Conservation (phyloP, 2,329 filamentous ascomycete genomes). For the Aspergillus quadrilineatus region DNA sequence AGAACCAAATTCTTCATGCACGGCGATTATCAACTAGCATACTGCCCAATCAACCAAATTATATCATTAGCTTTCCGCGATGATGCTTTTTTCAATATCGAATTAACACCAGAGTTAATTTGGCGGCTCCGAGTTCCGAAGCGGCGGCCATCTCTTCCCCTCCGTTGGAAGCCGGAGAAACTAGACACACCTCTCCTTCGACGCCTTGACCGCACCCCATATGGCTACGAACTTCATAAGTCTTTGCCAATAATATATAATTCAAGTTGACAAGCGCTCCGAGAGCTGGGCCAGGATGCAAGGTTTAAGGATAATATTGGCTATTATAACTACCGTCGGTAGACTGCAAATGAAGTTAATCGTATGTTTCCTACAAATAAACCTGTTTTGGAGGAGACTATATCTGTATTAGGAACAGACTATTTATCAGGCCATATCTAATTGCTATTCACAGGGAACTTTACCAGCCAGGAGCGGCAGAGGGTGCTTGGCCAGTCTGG, state of each 20-base stretch:
- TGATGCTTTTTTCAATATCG: slow-evolving; percentile 25
- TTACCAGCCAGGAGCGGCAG: slow-evolving; percentile 29
- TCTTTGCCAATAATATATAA: slow-evolving; percentile 29
- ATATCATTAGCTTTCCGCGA: slow-evolving; percentile 26
- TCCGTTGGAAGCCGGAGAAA: slow-evolving; percentile 24
- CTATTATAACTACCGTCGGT: slow-evolving; percentile 30
- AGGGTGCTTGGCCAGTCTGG: slow-evolving; percentile 28
- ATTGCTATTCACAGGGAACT: slow-evolving; percentile 22
- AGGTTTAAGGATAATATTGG: slow-evolving; percentile 28
- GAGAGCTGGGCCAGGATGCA: slow-evolving; percentile 26
- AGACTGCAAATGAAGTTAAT: slow-evolving; percentile 31
- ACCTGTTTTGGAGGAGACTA: background rate
- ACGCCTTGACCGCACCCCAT: slow-evolving; percentile 23
- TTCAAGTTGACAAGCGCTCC: slow-evolving; percentile 22
- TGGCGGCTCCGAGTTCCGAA: slow-evolving; percentile 26
- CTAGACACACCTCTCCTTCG: slow-evolving; percentile 27
- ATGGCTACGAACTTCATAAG: slow-evolving; percentile 24
- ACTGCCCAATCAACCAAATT: slow-evolving; percentile 28
- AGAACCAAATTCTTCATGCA: slow-evolving; percentile 33
- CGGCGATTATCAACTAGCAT: slow-evolving; percentile 28
- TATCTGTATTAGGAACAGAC: background rate
- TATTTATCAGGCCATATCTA: slow-evolving; percentile 9
- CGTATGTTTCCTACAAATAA: slow-evolving; percentile 18
- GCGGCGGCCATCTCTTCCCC: slow-evolving; percentile 18
- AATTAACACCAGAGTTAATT: slow-evolving; percentile 27